Percentiles rank a stretch among this genome's conserved stretches.
These are phyloP conservation scores for Tetrapisispora namnaoensis DNA, from an alignment of 805 yeast species.

Conservation along the genomic window DNA sequence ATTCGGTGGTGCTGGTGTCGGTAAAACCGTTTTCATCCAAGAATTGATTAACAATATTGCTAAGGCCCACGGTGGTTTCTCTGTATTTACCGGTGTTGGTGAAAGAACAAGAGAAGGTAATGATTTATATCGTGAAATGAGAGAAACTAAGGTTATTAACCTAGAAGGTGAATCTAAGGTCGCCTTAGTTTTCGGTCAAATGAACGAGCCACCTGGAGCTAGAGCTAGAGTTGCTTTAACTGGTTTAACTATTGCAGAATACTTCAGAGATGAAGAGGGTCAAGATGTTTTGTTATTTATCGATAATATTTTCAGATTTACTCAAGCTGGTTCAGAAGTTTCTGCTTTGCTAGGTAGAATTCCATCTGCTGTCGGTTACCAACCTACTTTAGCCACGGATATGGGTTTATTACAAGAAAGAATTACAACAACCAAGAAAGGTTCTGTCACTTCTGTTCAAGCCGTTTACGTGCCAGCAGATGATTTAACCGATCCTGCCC, in stretches of 20 bases:
- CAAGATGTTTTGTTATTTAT: conserved; percentile 99
- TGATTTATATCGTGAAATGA: conserved; percentile 99
- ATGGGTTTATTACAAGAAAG: conserved; percentile 99
- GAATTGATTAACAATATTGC: conserved; percentile 99
- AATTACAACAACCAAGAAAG: conserved; percentile 98
- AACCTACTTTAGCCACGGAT: conserved; percentile 99
- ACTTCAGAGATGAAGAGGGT: conserved; percentile 99
- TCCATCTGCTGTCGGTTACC: conserved; percentile 99
- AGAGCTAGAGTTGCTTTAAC: conserved; percentile 99
- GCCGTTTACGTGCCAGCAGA: conserved; percentile 99
- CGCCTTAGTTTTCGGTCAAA: conserved; percentile 98
- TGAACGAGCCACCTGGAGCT: conserved; percentile 99
- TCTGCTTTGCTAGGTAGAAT: conserved; percentile 99
- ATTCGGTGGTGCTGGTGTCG: conserved; percentile 99
- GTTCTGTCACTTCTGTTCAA: conserved; percentile 99
- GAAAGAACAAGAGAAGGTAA: conserved; percentile 99
- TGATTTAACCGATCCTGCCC: conserved; percentile 99
- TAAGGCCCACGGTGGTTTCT: conserved; percentile 99
- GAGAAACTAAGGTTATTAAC: conserved; percentile 99
- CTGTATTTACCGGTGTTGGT: conserved; percentile 99
- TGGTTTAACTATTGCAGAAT: conserved; percentile 99
- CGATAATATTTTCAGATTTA: conserved; percentile 99
- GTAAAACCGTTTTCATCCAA: conserved; percentile 99
- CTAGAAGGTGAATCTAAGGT: conserved; percentile 99
- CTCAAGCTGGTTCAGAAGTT: conserved; percentile 99